These are phyloP conservation scores for Candida montana DNA, from an alignment of 805 yeast species.

Conservation along the genomic window DNA sequence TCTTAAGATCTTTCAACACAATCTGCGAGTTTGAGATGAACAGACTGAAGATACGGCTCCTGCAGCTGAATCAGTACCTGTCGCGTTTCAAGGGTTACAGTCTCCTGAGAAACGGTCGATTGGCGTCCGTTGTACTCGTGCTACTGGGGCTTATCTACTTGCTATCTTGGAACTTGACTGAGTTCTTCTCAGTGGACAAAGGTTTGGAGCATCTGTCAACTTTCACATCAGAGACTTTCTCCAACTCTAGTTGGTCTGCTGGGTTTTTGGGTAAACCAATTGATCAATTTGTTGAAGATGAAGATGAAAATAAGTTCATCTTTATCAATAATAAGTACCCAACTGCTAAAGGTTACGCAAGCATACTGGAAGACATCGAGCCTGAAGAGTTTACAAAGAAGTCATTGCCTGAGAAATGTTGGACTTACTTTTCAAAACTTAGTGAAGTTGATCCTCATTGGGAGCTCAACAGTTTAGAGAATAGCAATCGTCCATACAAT, in stretches of 20 bases:
- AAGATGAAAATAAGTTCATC: conserved; percentile 5
- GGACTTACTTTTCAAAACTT: conserved; percentile 16
- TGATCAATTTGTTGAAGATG: not conserved
- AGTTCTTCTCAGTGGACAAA: not conserved
- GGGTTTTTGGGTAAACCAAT: not conserved
- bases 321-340: conserved; percentile 21
- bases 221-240: not conserved
- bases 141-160: not conserved
- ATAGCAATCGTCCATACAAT: conserved; percentile 14
- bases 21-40: too few species aligned
- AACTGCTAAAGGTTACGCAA: conserved; percentile 16
- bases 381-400: conserved; percentile 16
- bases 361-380: conserved; percentile 10
- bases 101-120: not conserved
- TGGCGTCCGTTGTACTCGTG: not conserved
- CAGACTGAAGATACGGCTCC: conserved; percentile 1
- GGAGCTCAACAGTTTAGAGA: conserved; percentile 19
- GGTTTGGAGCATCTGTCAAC: not conserved
- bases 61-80: conserved; percentile 2
- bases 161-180: not conserved
- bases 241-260: not conserved
- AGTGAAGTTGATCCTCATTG: conserved; percentile 20
- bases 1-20: too few species aligned
- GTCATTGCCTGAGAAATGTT: conserved; percentile 15
- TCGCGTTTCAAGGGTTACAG: conserved; percentile 2